Conservation (phyloP, 1,284 basidiomycete genomes). For the Cryptococcus deneoformans region DNA sequence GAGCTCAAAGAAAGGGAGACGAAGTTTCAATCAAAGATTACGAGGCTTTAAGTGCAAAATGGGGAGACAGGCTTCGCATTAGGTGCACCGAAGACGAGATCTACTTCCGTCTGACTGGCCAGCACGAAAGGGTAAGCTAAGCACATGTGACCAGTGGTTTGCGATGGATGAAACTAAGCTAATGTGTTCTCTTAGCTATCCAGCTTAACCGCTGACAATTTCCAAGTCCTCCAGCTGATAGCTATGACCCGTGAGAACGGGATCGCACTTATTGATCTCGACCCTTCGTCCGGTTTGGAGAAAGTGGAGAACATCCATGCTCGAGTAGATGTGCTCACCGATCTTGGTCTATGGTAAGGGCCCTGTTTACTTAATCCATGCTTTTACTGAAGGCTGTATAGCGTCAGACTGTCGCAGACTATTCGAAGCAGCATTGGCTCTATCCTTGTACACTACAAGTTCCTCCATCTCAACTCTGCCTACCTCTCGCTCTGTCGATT, state of each 20-base stretch:
- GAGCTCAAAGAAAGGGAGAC: not conserved
- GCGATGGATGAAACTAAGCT: not conserved
- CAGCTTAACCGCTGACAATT: conserved; percentile 33
- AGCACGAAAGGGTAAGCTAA: conserved; percentile 27
- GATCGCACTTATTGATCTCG: conserved; percentile 37
- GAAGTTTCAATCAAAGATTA: conserved; percentile 14
- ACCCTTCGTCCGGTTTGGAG: conserved; percentile 27
- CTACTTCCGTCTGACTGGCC: conserved; percentile 42
- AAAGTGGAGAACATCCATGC: conserved; percentile 41
- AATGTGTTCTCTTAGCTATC: conserved; percentile 19
- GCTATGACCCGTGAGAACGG: conserved; percentile 30
- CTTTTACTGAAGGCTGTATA: too few species aligned
- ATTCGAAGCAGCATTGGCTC: conserved; percentile 20
- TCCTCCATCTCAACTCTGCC: conserved; percentile 34
- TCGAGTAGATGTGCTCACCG: conserved; percentile 36
- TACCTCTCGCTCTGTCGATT: conserved; percentile 14
- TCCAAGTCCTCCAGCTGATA: conserved; percentile 30
- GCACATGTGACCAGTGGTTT: conserved; percentile 3
- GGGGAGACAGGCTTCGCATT: conserved; percentile 38
- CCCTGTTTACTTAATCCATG: too few species aligned
- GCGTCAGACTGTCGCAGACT: conserved; percentile 1
- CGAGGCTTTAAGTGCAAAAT: conserved; percentile 22
- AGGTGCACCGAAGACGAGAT: conserved; percentile 41
- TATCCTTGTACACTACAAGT: conserved; percentile 36
- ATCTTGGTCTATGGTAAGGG: conserved; percentile 34